These are phyloP conservation scores for Paramecium caudatum DNA, from an alignment of 73 alveolate genomes.

Conservation along the genomic window DNA sequence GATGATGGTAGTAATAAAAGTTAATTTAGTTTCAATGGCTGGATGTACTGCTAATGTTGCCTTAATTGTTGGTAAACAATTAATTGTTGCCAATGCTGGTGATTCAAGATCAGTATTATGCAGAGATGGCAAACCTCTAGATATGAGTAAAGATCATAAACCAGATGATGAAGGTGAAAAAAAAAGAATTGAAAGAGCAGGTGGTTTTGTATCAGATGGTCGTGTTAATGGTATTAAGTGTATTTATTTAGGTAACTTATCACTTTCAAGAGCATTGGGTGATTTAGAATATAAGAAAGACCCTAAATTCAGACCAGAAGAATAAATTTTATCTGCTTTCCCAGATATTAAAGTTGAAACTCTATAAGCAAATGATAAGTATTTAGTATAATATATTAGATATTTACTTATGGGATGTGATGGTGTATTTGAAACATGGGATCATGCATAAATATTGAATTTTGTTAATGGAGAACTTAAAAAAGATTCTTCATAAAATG, in stretches of 20 bases:
- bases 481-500: background rate
- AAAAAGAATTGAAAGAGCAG: conserved; percentile 91
- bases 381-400: background rate
- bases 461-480: conserved; percentile 45
- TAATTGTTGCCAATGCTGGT: conserved; percentile 93
- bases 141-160: conserved; percentile 92
- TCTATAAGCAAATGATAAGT: conserved; percentile 81
- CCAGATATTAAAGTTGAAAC: conserved; percentile 87
- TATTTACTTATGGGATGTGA: conserved; percentile 78
- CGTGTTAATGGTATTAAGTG: conserved; percentile 89
- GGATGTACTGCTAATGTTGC: conserved; percentile 91
- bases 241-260: conserved; percentile 73
- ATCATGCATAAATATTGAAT: conserved; percentile 69
- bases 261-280: conserved; percentile 92
- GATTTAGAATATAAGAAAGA: conserved; percentile 92
- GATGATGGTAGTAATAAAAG: background rate
- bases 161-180: conserved; percentile 93
- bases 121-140: conserved; percentile 82
- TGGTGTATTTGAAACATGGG: conserved; percentile 80
- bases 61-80: conserved; percentile 74
- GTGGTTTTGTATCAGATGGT: conserved; percentile 88
- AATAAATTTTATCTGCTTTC: conserved; percentile 89
- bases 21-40: conserved; percentile 54
- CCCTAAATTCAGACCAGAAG: conserved; percentile 89
- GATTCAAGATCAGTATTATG: conserved; percentile 94